phyloP scores from a whole-genome alignment of 768 basidiomycete genomes.

The Suillus discolor region DNA sequence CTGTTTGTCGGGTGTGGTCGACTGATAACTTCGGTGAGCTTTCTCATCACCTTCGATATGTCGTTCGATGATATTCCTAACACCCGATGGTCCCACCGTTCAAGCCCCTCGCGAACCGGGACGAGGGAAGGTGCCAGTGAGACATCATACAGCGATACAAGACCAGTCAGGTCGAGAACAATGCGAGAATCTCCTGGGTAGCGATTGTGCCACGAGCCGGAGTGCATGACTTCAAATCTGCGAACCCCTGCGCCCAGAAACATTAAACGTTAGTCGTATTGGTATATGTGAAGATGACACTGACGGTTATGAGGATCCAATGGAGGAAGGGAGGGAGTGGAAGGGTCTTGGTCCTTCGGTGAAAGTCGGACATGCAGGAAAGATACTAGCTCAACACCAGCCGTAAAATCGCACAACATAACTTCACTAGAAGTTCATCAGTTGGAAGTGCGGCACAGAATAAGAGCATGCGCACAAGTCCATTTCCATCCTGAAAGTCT shows the following conservation, averaged over 20 bases:
- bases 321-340: not conserved
- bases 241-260: not conserved
- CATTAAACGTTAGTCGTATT: not conserved
- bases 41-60: conserved; percentile 7
- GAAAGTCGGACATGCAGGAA: conserved; percentile 34
- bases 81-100: conserved; percentile 25
- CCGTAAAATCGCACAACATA: conserved; percentile 49
- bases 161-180: conserved; percentile 22
- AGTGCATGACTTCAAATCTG: conserved; percentile 16
- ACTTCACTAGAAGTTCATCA: conserved; percentile 38
- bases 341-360: not conserved
- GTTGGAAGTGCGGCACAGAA: not conserved
- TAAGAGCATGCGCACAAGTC: conserved; percentile 42
- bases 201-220: conserved; percentile 27
- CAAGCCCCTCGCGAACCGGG: conserved; percentile 14
- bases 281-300: not conserved
- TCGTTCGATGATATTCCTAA: conserved; percentile 18
- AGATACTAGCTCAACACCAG: conserved; percentile 41
- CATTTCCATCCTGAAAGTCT: conserved; percentile 46
- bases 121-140: conserved; percentile 22
- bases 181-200: conserved; percentile 30
- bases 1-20: conserved; percentile 19
- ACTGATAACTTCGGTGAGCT: conserved; percentile 11
- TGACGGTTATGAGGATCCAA: not conserved
- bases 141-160: conserved; percentile 31